Conservation (phyloP, 1,139 yeast genomes). For the Lodderomyces oxycetoniae region DNA sequence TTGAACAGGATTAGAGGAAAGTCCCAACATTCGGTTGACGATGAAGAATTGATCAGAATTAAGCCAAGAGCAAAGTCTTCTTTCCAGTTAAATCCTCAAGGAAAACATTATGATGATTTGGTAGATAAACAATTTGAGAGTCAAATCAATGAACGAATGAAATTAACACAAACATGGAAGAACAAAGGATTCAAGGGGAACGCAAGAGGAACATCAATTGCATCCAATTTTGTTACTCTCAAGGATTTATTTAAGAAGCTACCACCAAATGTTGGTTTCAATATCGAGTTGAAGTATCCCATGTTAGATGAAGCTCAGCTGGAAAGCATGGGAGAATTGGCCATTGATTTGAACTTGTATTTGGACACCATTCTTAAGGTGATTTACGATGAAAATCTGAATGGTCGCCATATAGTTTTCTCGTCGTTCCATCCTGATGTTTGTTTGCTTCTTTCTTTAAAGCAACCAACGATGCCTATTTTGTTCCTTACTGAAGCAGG, state of each 20-base stretch:
- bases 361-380: constrained; percentile 77
- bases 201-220: constrained; percentile 82
- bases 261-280: constrained; percentile 84
- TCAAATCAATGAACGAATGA: constrained; percentile 64
- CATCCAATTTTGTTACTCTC: constrained; percentile 86
- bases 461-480: constrained; percentile 91
- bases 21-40: constrained; percentile 31
- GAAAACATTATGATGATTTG: constrained; percentile 27
- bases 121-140: constrained; percentile 35
- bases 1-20: constrained; percentile 34
- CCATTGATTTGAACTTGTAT: constrained; percentile 80
- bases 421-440: constrained; percentile 95
- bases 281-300: constrained; percentile 92
- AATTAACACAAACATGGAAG: constrained; percentile 82
- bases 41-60: constrained; percentile 32
- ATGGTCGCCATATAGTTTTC: constrained; percentile 82
- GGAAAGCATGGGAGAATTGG: constrained; percentile 85
- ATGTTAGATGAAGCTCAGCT: constrained; percentile 89
- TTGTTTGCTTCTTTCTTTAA: constrained; percentile 77
- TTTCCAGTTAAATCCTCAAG: constrained; percentile 25
- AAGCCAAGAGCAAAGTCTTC: constrained; percentile 41
- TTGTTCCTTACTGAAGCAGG: constrained; percentile 89
- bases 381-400: constrained; percentile 69
- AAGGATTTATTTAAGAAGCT: constrained; percentile 77
- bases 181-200: constrained; percentile 87